Evolutionary conservation across 495 filamentous ascomycete species (phyloP).

Genomic region (Penicillium herquei): DNA sequence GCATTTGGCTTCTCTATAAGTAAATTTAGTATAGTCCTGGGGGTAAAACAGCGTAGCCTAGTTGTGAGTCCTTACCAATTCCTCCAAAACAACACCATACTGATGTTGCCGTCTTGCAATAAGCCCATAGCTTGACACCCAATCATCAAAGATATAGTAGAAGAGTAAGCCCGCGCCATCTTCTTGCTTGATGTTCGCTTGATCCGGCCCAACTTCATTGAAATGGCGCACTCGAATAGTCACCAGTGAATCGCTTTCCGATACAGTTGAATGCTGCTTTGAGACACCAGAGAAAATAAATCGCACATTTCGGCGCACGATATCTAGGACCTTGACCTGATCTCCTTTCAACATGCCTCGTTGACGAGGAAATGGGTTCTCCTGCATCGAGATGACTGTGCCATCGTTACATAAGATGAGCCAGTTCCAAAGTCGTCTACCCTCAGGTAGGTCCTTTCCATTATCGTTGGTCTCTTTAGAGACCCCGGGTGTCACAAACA

Average conservation of each 20-base stretch:
- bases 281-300: constrained; percentile 75
- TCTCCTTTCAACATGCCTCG: constrained; percentile 26
- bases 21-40: neutral
- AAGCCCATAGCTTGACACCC: constrained; percentile 66
- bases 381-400: constrained; percentile 79
- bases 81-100: constrained; percentile 56
- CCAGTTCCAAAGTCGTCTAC: constrained; percentile 73
- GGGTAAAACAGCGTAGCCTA: neutral
- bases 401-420: constrained; percentile 77
- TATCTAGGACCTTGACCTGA: constrained; percentile 43
- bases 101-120: constrained; percentile 60
- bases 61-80: constrained; percentile 45
- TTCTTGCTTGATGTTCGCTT: constrained; percentile 44
- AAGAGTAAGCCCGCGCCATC: constrained; percentile 75
- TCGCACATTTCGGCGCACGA: constrained; percentile 64
- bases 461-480: constrained; percentile 21
- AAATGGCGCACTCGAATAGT: constrained; percentile 52
- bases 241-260: constrained; percentile 45
- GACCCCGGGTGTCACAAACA: constrained; percentile 55
- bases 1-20: constrained; percentile 55
- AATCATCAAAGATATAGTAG: constrained; percentile 88
- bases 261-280: constrained; percentile 35
- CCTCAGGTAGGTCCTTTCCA: constrained; percentile 55
- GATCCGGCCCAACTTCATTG: constrained; percentile 27
- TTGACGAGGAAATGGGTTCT: constrained; percentile 58